These are phyloP conservation scores for Xerocomus potaroensis DNA, from an alignment of 768 basidiomycete genomes.

Conservation along the genomic window DNA sequence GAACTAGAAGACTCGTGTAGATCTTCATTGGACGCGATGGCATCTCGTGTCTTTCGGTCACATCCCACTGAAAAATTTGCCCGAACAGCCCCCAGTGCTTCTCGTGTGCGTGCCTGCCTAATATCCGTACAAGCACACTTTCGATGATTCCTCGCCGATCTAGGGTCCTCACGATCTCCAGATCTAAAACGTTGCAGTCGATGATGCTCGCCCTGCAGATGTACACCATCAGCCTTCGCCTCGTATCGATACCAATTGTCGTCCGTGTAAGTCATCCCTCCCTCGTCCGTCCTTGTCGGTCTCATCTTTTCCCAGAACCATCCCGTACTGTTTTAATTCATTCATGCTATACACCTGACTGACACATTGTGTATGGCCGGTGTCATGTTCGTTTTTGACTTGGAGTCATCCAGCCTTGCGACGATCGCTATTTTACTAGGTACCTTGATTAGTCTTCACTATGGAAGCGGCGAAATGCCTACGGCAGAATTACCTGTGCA, in stretches of 20 bases:
- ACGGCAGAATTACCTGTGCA: neutral
- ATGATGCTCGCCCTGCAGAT: conserved; percentile 15
- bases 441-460: conserved; percentile 2
- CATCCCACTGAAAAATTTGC: no score
- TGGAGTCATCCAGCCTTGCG: conserved; percentile 9
- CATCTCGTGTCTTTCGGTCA: no score
- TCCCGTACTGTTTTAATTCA: conserved; percentile 5
- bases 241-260: no score
- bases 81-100: no score
- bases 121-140: no score
- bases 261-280: no score
- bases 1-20: no score
- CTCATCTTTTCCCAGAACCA: neutral
- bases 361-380: conserved; percentile 8
- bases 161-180: conserved; percentile 13
- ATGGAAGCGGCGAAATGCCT: neutral
- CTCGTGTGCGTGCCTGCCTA: no score
- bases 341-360: conserved; percentile 18
- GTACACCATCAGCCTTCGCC: conserved; percentile 22
- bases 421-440: conserved; percentile 15
- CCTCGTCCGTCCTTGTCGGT: neutral
- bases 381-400: conserved; percentile 3
- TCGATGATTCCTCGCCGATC: no score
- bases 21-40: no score
- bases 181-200: conserved; percentile 1